Base-by-base conservation (phyloP, 2,329 filamentous ascomycete species). In the Apiospora hydei region DNA sequence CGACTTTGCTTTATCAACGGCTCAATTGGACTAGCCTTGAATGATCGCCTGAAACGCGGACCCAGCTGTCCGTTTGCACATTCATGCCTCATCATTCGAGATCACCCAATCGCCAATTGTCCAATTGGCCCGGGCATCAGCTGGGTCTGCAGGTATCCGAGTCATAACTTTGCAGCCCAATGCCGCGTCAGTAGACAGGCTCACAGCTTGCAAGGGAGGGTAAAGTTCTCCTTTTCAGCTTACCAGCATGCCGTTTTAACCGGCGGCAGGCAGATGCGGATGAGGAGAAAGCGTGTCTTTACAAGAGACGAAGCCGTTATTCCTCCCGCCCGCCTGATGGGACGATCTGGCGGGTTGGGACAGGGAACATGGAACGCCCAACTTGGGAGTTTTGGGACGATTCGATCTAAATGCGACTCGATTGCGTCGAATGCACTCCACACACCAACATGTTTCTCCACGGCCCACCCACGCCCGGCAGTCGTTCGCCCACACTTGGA, bases 1-100 rank as follows among this genome's bases (percentile, higher is more conserved):
- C 21, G 26, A n/a, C 21, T 43, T 43, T 43, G 38, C 38, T 30
- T 7, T 21, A 4, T 10, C 30, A n/a, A n/a, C 30, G 53, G 53
- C 53, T 41, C 53, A 38, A 57, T 30, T n/a, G 26, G 26, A 6
- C 26, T 61, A 38, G 30, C 53, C 7, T 41, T 30, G 4, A 10
- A 13, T 64, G 57, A 24, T 64, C 18, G 57, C 34, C 34, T 64
- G 57, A 64, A 64, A 64, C 57, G 18, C 57, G 57, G 57, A 64
- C 57, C 57, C 57, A 64, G 34, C 18, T 3, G 30, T 64, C 57
- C 57, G 21, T 41, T n/a, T n/a, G n/a, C n/a, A 14, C 14, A 4
- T 51, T 26, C n/a, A 64, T 38, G 53, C 30, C 30, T 34, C 30
- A 21, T 11, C 53, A 21, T 61, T 61, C 30, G 26, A 61, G 30